Evolutionary conservation across 2,329 filamentous ascomycete genomes (phyloP), one percentile per base, ranked within the genome.

Genomic region (Ophiostoma sp.): DNA sequence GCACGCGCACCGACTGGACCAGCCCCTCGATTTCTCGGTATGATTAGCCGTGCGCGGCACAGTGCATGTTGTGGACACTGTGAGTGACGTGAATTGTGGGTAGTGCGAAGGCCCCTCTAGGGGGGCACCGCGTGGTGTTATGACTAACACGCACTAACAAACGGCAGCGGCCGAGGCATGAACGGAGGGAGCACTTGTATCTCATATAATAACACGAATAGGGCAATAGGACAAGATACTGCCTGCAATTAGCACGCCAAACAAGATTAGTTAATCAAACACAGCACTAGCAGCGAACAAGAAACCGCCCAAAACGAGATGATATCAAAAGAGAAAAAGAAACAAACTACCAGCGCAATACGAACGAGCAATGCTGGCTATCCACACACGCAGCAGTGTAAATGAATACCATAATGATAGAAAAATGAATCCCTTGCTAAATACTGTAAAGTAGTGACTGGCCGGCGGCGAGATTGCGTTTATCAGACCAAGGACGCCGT

Each of bases 241-340:
- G 27, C 27, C n/a, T 7, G 16, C 38, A 5, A 55, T 45, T 45
- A 55, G 18, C 49, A 55, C 18, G 49, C 7, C 8, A 41, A 62
- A 62, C 60, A 63, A 63, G 60, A 63, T 63, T 41, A 63, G 60
- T 63, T 63, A 44, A 63, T 63, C 60, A 63, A 63, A 63, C 16
- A 41, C 55, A 58, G 49, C 42, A 44, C 27, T 27, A 27, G 27
- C 27, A 27, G 27, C 27, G 27, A 27, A 27, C 27, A 27, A 27
- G 27, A 27, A 27, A 27, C 27, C 27, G 27, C 27, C 27, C 27
- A 27, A 27, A 27, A 27, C 27, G 27, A 27, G 27, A 27, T 27
- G 27, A 27, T 27, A 27, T 27, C 27, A 1, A 27, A 27, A 27
- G 27, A 27, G 27, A 27, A 27, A 27, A 27, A 27, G 27, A 27